phyloP scores from a whole-genome alignment of 805 yeast genomes.

The Candida nemodendra region DNA sequence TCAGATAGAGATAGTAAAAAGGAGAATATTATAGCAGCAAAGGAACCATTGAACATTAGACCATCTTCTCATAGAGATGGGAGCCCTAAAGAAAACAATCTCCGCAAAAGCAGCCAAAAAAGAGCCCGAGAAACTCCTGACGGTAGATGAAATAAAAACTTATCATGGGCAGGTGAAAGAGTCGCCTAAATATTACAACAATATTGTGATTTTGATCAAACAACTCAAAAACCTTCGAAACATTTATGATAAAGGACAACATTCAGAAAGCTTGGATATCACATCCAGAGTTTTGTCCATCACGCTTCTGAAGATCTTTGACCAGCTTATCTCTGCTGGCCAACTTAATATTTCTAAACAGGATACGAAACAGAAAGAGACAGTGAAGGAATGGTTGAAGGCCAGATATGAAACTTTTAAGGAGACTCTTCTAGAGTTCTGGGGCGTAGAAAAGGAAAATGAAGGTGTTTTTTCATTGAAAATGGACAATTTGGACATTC shows the following conservation, averaged over 20 bases:
- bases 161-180: slow-evolving; percentile 33
- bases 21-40: no score
- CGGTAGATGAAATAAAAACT: slow-evolving; percentile 26
- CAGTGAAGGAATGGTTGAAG: slow-evolving; percentile 62
- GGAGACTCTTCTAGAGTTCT: slow-evolving; percentile 38
- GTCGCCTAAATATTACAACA: slow-evolving; percentile 54
- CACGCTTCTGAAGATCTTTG: slow-evolving; percentile 47
- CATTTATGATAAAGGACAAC: slow-evolving; percentile 16
- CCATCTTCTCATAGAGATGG: neutral
- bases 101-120: neutral
- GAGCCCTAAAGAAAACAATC: neutral
- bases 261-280: slow-evolving; percentile 22
- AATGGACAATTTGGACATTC: slow-evolving; percentile 51
- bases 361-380: slow-evolving; percentile 42
- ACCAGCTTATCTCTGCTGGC: slow-evolving; percentile 43
- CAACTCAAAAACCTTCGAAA: slow-evolving; percentile 32
- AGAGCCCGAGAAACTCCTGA: slow-evolving; percentile 6
- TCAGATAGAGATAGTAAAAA: no score
- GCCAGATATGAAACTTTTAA: slow-evolving; percentile 58
- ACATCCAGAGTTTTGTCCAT: slow-evolving; percentile 40
- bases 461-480: slow-evolving; percentile 43
- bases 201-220: slow-evolving; percentile 46
- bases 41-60: no score
- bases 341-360: slow-evolving; percentile 35
- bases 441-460: slow-evolving; percentile 39